These are phyloP conservation scores for Populus trichocarpa DNA, from an alignment of 441 rosid genomes.

Conservation along the genomic window DNA sequence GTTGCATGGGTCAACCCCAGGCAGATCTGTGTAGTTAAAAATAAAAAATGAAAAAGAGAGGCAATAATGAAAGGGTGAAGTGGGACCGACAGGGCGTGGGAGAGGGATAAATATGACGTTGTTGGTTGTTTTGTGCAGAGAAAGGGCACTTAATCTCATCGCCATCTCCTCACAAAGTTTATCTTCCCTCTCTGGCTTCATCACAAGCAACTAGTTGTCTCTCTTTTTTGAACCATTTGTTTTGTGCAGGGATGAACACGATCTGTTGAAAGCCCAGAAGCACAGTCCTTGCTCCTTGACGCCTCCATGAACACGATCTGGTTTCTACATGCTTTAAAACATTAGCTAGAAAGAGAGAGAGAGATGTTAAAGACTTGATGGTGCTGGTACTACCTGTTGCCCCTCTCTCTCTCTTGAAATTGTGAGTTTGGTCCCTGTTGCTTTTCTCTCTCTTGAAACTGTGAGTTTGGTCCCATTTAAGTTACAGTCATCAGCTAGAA, in stretches of 20 bases:
- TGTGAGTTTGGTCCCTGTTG: background rate
- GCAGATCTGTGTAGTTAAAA: slow-evolving; percentile 3
- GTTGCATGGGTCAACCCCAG: too few species aligned
- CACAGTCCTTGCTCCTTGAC: slow-evolving; percentile 17
- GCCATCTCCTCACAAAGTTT: slow-evolving; percentile 5
- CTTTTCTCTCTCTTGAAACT: background rate
- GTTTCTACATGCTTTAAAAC: background rate
- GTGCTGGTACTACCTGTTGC: slow-evolving; percentile 8
- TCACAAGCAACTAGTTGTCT: slow-evolving; percentile 92
- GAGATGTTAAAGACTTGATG: slow-evolving; percentile 12
- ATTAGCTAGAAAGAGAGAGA: background rate
- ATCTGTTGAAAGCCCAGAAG: slow-evolving; percentile 64
- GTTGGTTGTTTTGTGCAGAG: slow-evolving; percentile 64
- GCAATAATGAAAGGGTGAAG: slow-evolving; percentile 50
- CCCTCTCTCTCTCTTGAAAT: too few species aligned
- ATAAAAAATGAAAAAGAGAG: slow-evolving; percentile 19
- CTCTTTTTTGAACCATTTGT: slow-evolving; percentile 19
- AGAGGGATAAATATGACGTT: slow-evolving; percentile 89
- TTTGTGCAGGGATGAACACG: too few species aligned
- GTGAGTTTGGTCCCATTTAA: slow-evolving; percentile 31
- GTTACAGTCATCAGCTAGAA: too few species aligned
- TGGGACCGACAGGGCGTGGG: slow-evolving; percentile 95
- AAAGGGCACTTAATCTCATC: slow-evolving; percentile 15
- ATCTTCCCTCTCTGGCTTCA: slow-evolving; percentile 47
- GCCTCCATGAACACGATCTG: background rate